Percentiles rank a stretch among this genome's conserved stretches.
These are phyloP conservation scores for Coemansia umbellata DNA, from an alignment of 192 early-diverging fungal species.

Conservation along the genomic window DNA sequence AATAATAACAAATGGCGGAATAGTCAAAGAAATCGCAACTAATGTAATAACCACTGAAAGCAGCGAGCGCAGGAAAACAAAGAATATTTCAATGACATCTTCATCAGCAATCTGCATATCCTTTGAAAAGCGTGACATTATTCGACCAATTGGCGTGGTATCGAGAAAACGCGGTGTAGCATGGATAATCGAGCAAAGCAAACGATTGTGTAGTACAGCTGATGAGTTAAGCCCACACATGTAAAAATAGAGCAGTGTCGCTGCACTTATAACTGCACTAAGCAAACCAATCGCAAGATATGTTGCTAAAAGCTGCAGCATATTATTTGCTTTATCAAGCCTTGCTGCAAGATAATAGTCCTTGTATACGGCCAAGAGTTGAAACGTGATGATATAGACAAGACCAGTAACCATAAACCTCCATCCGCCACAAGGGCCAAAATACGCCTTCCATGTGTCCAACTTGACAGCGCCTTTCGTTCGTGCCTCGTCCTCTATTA, in stretches of 20 bases:
- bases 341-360: slow-evolving; percentile 51
- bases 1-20: slow-evolving; percentile 68
- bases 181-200: slow-evolving; percentile 57
- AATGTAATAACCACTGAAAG: slow-evolving; percentile 56
- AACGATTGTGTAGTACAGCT: slow-evolving; percentile 50
- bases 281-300: slow-evolving; percentile 12
- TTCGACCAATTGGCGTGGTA: slow-evolving; percentile 74
- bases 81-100: slow-evolving; percentile 54
- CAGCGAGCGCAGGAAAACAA: slow-evolving; percentile 52
- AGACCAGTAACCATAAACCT: slow-evolving; percentile 52
- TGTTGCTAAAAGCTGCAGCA: slow-evolving; percentile 3
- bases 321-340: slow-evolving; percentile 15
- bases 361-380: slow-evolving; percentile 51
- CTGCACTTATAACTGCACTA: slow-evolving; percentile 8
- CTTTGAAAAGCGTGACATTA: slow-evolving; percentile 76
- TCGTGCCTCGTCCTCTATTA: slow-evolving; percentile 76
- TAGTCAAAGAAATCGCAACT: slow-evolving; percentile 56
- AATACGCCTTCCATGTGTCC: slow-evolving; percentile 71
- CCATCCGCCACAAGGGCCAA: slow-evolving; percentile 61
- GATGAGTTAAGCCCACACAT: slow-evolving; percentile 39
- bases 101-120: slow-evolving; percentile 80
- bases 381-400: slow-evolving; percentile 47
- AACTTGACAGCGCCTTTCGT: slow-evolving; percentile 66
- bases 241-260: slow-evolving; percentile 20
- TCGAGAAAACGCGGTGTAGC: slow-evolving; percentile 83